Conservation (phyloP, 352 stramenopile species). For the Pythium biforme region DNA sequence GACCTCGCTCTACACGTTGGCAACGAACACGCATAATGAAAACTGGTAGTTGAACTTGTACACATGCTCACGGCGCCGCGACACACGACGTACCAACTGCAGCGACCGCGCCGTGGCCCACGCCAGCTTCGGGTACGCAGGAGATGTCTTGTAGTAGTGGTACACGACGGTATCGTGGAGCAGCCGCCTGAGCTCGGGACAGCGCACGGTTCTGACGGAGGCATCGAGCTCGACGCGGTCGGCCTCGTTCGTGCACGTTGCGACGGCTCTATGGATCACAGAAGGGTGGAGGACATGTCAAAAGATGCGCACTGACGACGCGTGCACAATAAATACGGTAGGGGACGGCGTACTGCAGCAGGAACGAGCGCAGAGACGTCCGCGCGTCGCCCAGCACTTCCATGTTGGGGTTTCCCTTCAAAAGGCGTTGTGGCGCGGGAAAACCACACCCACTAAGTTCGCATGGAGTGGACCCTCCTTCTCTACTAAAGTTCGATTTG, state of each 20-base stretch:
- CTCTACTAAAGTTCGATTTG: neutral
- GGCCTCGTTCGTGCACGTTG: neutral
- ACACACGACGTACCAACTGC: slow-evolving; percentile 2
- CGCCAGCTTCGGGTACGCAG: neutral
- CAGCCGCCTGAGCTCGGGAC: slow-evolving; percentile 12
- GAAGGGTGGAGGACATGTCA: neutral
- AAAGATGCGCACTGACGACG: neutral
- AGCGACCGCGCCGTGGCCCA: slow-evolving; percentile 15
- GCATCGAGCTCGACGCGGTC: neutral
- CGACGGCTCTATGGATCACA: slow-evolving; percentile 1
- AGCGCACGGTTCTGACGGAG: neutral
- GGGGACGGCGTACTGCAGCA: slow-evolving; percentile 2
- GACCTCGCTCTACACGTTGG: slow-evolving; percentile 28
- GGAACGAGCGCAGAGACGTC: slow-evolving; percentile 9
- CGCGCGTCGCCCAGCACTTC: slow-evolving; percentile 11
- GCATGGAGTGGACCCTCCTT: no score
- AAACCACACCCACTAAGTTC: neutral
- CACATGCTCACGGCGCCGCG: no score
- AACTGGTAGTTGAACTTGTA: no score
- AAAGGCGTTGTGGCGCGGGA: slow-evolving; percentile 10
- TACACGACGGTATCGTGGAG: slow-evolving; percentile 14
- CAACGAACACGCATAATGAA: no score
- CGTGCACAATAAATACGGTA: neutral
- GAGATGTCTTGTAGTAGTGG: slow-evolving; percentile 16
- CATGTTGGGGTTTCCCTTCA: slow-evolving; percentile 4